Evolutionary conservation across 208 protist species (phyloP).

Genomic region (Acanthamoeba triangularis): DNA sequence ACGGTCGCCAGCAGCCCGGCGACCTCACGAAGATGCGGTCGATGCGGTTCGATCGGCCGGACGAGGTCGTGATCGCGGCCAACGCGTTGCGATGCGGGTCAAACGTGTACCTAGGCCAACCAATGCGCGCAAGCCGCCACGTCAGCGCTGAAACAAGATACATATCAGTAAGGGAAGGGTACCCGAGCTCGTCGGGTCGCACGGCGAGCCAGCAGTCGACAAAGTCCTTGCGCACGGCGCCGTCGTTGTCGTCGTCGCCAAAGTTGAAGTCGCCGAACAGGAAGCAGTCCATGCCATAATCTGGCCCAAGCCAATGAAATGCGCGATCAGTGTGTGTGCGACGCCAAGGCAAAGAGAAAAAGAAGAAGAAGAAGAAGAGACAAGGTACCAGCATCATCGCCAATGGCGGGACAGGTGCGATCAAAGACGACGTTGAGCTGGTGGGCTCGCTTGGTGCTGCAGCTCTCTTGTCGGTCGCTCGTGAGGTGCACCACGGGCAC

Average conservation of each 20-base stretch:
- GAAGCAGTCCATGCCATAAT: conserved; percentile 74
- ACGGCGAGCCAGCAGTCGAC: conserved; percentile 62
- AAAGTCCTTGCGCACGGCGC: conserved; percentile 52
- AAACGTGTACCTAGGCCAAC: conserved; percentile 37
- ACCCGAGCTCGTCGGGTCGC: conserved; percentile 55
- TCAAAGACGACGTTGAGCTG: conserved; percentile 72
- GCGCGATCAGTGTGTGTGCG: background rate
- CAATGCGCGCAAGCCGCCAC: background rate
- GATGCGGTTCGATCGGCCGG: conserved; percentile 22
- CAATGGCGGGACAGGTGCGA: conserved; percentile 21
- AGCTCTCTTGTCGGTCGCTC: conserved; percentile 56
- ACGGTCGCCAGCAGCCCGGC: conserved; percentile 10
- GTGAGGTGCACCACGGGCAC: conserved; percentile 76
- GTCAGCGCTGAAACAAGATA: background rate
- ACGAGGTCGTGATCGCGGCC: conserved; percentile 27
- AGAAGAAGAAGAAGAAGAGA: background rate
- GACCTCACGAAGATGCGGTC: conserved; percentile 63
- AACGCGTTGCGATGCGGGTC: conserved; percentile 35
- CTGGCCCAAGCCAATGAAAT: background rate
- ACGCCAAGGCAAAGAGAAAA: background rate
- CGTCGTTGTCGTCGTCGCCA: conserved; percentile 72
- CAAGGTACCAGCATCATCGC: conserved; percentile 14
- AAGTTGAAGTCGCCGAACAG: conserved; percentile 77
- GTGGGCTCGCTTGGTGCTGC: conserved; percentile 60
- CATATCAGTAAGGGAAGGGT: background rate